Evolutionary conservation across 2,329 filamentous ascomycete genomes (phyloP).

Genomic region (Penicillium hesseltinei): DNA sequence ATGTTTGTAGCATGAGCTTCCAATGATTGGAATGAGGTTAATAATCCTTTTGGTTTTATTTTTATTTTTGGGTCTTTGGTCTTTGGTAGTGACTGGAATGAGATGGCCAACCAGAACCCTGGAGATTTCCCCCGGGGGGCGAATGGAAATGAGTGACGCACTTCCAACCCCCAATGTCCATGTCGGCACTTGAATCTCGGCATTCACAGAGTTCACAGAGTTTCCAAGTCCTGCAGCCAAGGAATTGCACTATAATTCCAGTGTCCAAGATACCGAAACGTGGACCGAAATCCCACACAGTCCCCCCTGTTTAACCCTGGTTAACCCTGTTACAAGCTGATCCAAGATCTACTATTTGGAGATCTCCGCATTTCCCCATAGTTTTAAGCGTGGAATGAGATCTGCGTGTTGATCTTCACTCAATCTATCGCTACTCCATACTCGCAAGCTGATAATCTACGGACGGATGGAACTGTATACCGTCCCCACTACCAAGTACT

Average conservation of each 20-base stretch:
- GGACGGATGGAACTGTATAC: background rate
- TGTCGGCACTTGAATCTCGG: background rate
- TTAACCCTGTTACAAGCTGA: no score
- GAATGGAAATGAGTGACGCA: background rate
- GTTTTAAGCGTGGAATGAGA: background rate
- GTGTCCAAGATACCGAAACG: background rate
- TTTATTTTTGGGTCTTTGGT: background rate
- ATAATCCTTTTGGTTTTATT: background rate
- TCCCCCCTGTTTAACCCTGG: no score
- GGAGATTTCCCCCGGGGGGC: background rate
- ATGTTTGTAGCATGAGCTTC: background rate
- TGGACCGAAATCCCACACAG: no score
- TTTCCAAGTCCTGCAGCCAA: background rate
- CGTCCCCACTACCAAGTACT: background rate
- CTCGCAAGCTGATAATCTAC: background rate
- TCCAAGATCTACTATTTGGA: background rate
- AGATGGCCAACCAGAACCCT: background rate
- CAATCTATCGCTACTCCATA: background rate
- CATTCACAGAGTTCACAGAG: background rate
- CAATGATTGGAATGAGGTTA: background rate
- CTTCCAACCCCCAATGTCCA: background rate
- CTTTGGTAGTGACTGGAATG: background rate
- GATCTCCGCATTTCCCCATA: constrained; percentile 5
- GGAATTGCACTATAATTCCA: background rate
- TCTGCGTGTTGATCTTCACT: constrained; percentile 5